Conservation (phyloP, 768 basidiomycete genomes). For the Clitopilus hobsonii region DNA sequence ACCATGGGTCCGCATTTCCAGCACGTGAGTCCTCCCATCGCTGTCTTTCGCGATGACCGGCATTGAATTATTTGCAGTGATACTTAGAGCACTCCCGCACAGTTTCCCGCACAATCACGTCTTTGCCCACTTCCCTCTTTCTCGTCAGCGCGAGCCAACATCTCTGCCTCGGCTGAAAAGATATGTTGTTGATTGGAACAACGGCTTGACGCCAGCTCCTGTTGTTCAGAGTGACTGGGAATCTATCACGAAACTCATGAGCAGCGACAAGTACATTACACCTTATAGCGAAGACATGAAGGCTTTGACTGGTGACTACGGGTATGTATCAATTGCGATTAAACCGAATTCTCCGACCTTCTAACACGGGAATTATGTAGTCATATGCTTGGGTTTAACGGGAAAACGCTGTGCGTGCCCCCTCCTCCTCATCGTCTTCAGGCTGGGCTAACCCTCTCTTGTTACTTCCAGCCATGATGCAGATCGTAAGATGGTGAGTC, state of each 20-base stretch:
- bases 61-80: neutral
- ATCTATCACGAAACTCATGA: neutral
- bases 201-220: too few relatives aligned
- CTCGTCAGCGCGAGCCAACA: neutral
- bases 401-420: neutral
- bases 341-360: neutral
- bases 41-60: neutral
- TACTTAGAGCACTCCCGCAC: neutral
- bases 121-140: slow-evolving; percentile 5
- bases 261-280: neutral
- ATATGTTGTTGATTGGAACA: too few relatives aligned
- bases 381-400: slow-evolving; percentile 3
- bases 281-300: neutral
- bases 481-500: neutral
- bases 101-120: neutral
- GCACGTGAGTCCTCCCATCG: neutral
- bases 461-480: neutral
- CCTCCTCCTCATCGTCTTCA: neutral
- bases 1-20: neutral
- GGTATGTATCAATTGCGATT: neutral
- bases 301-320: neutral
- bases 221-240: too few relatives aligned
- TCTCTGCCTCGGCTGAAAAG: too few relatives aligned
- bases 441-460: neutral
- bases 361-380: neutral